Evolutionary conservation across 2,329 filamentous ascomycete species (phyloP).

Genomic region (Harringtonia lauricola): DNA sequence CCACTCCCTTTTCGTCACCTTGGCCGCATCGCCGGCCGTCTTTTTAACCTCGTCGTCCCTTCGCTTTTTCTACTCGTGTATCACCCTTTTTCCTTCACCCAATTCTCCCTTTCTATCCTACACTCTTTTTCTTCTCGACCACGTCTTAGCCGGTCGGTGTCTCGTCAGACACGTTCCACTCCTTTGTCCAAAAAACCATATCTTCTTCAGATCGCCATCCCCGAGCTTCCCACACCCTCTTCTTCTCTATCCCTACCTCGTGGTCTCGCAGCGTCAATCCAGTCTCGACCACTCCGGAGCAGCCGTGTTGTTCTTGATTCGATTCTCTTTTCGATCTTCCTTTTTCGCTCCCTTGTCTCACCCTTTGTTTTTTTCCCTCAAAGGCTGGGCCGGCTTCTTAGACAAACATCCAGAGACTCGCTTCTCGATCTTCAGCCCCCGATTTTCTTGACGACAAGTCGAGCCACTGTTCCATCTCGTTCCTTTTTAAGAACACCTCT

Average conservation of each 20-base stretch:
- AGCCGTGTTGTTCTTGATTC: slow-evolving; percentile 3
- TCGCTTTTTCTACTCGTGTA: not conserved
- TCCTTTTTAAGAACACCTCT: too few species aligned
- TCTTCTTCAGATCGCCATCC: not conserved
- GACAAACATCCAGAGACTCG: not conserved
- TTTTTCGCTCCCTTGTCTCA: not conserved
- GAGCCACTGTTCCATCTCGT: not conserved
- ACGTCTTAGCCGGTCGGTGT: slow-evolving; percentile 7
- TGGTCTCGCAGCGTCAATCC: too few species aligned
- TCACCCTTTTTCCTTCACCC: not conserved
- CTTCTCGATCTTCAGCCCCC: too few species aligned
- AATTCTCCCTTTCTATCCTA: not conserved
- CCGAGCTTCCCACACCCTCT: not conserved
- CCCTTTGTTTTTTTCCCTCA: not conserved
- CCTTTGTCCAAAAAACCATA: not conserved
- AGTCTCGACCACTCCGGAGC: not conserved
- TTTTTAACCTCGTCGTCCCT: not conserved
- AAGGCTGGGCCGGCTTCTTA: not conserved
- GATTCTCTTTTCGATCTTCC: not conserved
- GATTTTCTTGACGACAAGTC: too few species aligned
- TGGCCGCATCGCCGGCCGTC: too few species aligned
- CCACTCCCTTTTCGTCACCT: not conserved
- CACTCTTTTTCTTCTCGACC: slow-evolving; percentile 3
- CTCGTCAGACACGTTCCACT: slow-evolving; percentile 10
- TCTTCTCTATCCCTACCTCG: slow-evolving; percentile 1